phyloP scores from a whole-genome alignment of 495 filamentous ascomycete genomes.

The Aspergillus steynii region DNA sequence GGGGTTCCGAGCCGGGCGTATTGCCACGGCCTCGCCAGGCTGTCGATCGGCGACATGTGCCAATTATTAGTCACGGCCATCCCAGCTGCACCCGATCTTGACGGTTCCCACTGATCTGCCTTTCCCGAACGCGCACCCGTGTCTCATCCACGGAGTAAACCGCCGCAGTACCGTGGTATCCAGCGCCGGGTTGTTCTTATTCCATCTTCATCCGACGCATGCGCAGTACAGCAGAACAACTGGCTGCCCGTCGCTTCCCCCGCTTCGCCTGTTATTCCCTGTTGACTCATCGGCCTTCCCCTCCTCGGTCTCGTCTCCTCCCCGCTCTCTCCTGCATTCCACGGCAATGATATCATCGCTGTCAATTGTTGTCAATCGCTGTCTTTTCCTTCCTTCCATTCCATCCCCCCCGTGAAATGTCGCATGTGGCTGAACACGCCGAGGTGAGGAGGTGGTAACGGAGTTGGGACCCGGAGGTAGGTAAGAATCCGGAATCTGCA shows the following conservation, averaged over 20 bases:
- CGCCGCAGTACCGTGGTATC: conserved; percentile 25
- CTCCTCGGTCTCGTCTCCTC: not conserved
- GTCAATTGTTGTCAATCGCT: not conserved
- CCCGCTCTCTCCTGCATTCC: not conserved
- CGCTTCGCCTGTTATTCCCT: not conserved
- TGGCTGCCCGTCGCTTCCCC: not conserved
- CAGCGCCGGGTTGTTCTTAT: not conserved
- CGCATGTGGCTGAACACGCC: not conserved
- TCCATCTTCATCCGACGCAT: not conserved
- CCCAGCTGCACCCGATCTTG: conserved; percentile 23
- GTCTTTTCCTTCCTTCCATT: not conserved
- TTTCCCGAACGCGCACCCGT: conserved; percentile 31
- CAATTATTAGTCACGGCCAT: conserved; percentile 19
- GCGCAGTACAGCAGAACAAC: not conserved
- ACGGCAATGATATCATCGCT: not conserved
- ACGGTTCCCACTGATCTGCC: conserved; percentile 44
- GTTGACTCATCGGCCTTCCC: not conserved
- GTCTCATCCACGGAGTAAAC: conserved; percentile 23
- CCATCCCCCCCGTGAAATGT: not conserved
- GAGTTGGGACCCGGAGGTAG: not conserved
- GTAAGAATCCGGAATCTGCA: not conserved
- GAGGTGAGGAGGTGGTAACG: not conserved
- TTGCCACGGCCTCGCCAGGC: conserved; percentile 19
- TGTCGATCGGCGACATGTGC: conserved; percentile 13
- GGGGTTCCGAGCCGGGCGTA: conserved; percentile 6